Evolutionary conservation across 2,329 filamentous ascomycete genomes (phyloP), one percentile per base, ranked within the genome.

Genomic region (Fusarium musae): DNA sequence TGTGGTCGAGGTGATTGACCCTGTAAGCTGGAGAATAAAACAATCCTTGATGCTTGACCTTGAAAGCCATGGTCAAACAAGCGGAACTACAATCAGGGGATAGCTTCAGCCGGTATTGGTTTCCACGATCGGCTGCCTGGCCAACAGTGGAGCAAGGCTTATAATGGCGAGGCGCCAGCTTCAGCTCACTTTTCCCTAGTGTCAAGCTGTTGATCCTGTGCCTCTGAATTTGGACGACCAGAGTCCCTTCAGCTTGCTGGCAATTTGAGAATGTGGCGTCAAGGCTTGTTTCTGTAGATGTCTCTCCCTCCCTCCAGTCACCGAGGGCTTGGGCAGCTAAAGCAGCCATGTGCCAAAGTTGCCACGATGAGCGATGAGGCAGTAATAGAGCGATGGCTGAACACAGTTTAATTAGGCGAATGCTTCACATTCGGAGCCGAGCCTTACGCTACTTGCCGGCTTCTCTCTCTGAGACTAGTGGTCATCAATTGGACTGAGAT

Each of bases 321-420:
- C 66, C 70, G 66, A 73, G 57, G 61, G 70, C 37, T 69, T 70
- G 62, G 64, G 44, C 53, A 54, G 49, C 50, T 32, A 56, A 53
- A 63, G 53, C 43, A 63, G 44, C 50, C 59, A 52, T 42, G 50
- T 49, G 32, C 43, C 64, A 44, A 70, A 52, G 30, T 63, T 58
- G 61, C 58, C 66, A 47, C 46, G 34, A 64, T 59, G 47, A 59
- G 59, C 53, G 26, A 46, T 42, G 44, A 44, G 44, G n/a, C 34
- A 34, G 40, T 39, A 17, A 42, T 16, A 30, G 28, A 49, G 28
- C n/a, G 26, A 32, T 54, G 32, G 23, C 54, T 37, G 32, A 39
- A 52, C 63, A 30, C 39, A 34, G 36, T 28, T 36, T 36, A 47
- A 28, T 58, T 58, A 49, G 40, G 40, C 54, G 40, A 58, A 49